Evolutionary conservation across 495 filamentous ascomycete species (phyloP), one percentile per base, ranked within the genome.

Genomic region (Penicillium paradoxum): DNA sequence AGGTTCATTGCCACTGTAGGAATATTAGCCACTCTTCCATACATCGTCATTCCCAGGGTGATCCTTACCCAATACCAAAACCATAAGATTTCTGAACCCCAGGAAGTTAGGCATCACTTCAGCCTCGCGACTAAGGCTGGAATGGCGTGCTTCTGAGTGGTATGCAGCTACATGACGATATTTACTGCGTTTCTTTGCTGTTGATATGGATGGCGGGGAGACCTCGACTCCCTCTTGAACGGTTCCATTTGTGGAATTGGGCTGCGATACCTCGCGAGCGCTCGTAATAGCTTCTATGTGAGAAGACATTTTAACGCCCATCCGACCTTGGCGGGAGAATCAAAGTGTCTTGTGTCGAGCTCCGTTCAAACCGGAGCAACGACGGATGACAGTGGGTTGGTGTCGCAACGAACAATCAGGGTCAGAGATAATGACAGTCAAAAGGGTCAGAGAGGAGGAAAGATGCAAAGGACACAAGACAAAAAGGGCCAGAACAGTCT

Each of bases 11-110:
- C 91, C 59, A 97, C 90, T 89, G 62, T 24, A 34, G 21, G 19
- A 44, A 38, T 41, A 59, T 64, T 33, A 67, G 56, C 55, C 34
- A 33, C 24, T n/a, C n/a, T 34, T 25, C 52, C 27, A 37, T 19
- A 9, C 38, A 18, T 6, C 6, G 14, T 21, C 9, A 15, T 25
- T 27, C 7, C 45, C 19, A 18, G 8, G 22, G 36, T 19, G 0
- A 38, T 40, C 32, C 74, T 36, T 79, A 93, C 90, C 83, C 46
- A 97, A 70, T 33, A 96, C 89, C 55, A 97, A 84, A 11, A 96
- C 89, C 92, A 97, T 97, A 42, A 98, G 76, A 59, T 98, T 98
- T 29, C 91, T 78, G 60, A 98, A 97, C 0, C 93, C 93, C 37
- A 96, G 67, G 64, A 97, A 97, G 63, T 88, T 95, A 18, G 91